These are phyloP conservation scores for Talaromyces proteolyticus DNA, from an alignment of 495 filamentous ascomycete genomes.

Conservation along the genomic window DNA sequence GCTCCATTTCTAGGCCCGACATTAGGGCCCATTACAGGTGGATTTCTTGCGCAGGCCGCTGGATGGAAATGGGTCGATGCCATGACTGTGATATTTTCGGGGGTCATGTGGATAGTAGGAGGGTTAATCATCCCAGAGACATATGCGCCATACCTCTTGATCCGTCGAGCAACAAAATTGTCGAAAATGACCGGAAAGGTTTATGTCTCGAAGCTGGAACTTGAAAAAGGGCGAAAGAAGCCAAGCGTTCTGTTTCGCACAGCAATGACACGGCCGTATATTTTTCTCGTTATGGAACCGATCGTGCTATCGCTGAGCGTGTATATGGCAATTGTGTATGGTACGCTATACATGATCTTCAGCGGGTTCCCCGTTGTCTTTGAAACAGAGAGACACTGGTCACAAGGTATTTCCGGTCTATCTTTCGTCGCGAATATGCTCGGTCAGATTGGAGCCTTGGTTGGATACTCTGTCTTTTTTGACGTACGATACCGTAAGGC, in stretches of 20 bases:
- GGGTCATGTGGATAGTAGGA: slow-evolving; percentile 32
- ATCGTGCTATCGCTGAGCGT: slow-evolving; percentile 50
- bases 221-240: slow-evolving; percentile 6
- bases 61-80: slow-evolving; percentile 57
- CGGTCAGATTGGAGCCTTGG: slow-evolving; percentile 24
- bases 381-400: slow-evolving; percentile 57
- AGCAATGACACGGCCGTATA: slow-evolving; percentile 20
- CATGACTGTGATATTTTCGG: slow-evolving; percentile 25
- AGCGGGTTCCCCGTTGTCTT: slow-evolving; percentile 64
- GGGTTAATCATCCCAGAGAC: slow-evolving; percentile 40
- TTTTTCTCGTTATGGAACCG: slow-evolving; percentile 25
- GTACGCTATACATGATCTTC: slow-evolving; percentile 64
- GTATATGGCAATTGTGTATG: slow-evolving; percentile 61
- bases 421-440: slow-evolving; percentile 64
- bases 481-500: background rate
- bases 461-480: background rate
- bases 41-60: slow-evolving; percentile 37
- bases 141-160: slow-evolving; percentile 37
- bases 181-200: slow-evolving; percentile 38
- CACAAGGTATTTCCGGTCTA: slow-evolving; percentile 52
- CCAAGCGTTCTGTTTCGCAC: slow-evolving; percentile 12
- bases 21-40: slow-evolving; percentile 42
- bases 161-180: slow-evolving; percentile 30
- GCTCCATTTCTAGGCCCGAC: slow-evolving; percentile 56
- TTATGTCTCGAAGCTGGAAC: slow-evolving; percentile 22